These are phyloP conservation scores for Prunus persica DNA, from an alignment of 306 rosid genomes.

Conservation along the genomic window Prunus_persica_NCBIv2 NC_034009.1:25963501-25964000, in stretches of 20 bases:
- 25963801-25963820: conserved; percentile 42
- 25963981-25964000: conserved; percentile 24
- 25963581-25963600: conserved; percentile 65
- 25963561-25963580: conserved; percentile 71
- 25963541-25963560: conserved; percentile 72
- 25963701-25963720: conserved; percentile 64
- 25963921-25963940: conserved; percentile 57
- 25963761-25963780: background rate
- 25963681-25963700: conserved; percentile 84
- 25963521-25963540: conserved; percentile 63
- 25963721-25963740: conserved; percentile 7
- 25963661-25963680: conserved; percentile 73
- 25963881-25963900: conserved; percentile 51
- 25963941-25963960: conserved; percentile 47
- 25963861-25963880: conserved; percentile 72
- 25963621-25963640: conserved; percentile 43
- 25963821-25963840: conserved; percentile 59
- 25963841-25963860: conserved; percentile 68
- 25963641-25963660: conserved; percentile 53
- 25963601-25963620: conserved; percentile 45
- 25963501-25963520: conserved; percentile 56
- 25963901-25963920: conserved; percentile 35
- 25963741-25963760: background rate
- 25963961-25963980: conserved; percentile 60
- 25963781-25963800: background rate